These are phyloP conservation scores for Penicillium sp. DNA, from an alignment of 2,329 filamentous ascomycete genomes.

Conservation along the genomic window DNA sequence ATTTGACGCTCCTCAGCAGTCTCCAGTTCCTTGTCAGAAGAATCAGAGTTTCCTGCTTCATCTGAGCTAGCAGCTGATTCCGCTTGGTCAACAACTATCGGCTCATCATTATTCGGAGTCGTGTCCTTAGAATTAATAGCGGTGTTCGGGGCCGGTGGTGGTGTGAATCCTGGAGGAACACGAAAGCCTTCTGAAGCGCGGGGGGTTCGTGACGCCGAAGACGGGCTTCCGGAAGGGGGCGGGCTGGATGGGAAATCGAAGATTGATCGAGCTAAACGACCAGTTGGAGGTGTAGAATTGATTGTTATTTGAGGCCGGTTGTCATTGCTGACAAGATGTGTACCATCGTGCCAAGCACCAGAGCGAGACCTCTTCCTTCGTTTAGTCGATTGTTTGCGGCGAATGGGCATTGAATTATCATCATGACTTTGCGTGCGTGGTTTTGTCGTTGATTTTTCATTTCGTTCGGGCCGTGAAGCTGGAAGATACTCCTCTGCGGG, in stretches of 20 bases:
- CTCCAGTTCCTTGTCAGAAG: conserved; percentile 11
- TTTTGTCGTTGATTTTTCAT: conserved; percentile 1
- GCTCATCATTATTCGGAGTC: conserved; percentile 22
- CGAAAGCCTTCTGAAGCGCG: conserved; percentile 35
- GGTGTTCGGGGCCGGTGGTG: conserved; percentile 31
- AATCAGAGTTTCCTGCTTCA: conserved; percentile 24
- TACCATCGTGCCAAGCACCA: conserved; percentile 10
- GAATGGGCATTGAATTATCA: conserved; percentile 4
- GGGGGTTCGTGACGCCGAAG: conserved; percentile 29
- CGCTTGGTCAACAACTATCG: conserved; percentile 16
- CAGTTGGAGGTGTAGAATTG: conserved; percentile 19
- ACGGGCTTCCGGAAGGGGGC: conserved; percentile 41
- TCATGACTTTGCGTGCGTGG: conserved; percentile 7
- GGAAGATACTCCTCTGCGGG: conserved; percentile 35
- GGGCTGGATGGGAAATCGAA: conserved; percentile 46
- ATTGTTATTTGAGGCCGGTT: conserved; percentile 31
- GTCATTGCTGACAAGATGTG: conserved; percentile 10
- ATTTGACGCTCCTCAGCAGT: conserved; percentile 33
- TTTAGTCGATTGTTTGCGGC: conserved; percentile 33
- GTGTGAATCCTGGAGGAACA: conserved; percentile 41
- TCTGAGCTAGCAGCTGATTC: conserved; percentile 19
- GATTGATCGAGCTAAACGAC: conserved; percentile 14
- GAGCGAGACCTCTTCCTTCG: conserved; percentile 39
- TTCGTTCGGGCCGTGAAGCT: conserved; percentile 23
- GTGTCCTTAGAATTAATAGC: conserved; percentile 26